Evolutionary conservation across 306 rosid species (phyloP), one percentile per base, ranked within the genome.

Genomic region (Bauhinia variegata): DNA sequence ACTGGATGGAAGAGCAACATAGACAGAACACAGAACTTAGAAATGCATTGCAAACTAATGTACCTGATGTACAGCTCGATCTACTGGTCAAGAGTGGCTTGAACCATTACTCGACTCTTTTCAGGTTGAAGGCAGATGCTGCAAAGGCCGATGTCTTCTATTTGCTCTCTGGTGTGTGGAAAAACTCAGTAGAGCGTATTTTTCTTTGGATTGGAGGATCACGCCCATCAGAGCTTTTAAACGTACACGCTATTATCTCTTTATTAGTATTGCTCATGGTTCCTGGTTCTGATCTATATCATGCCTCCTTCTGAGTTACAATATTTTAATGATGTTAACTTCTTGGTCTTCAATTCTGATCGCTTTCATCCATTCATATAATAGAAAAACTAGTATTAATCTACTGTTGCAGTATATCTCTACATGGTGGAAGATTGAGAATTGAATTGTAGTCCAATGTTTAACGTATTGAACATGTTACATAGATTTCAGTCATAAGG

Each of bases 171-270:
- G 97, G 99, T 13, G 79, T 77, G 13, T 95, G 99, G 99, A 83
- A 87, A 72, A 66, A 96, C n/a, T 74, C 95, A 0, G 89, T 80
- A 5, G 99, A 95, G 37, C 96, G 99, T 9, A 78, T 88, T 53
- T 90, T 88, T 77, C 88, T 81, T 34, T 95, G 99, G 99, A 95
- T 95, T 4, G 99, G 99, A 48, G 99, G 99, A 47, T 85, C 89
- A 12, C 99, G 99, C 67, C 99, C 99, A 0, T 95, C 99, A 0
- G 92, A 95, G 74, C 88, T 95, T 83, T 85, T 95, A 61, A 80
- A 77, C 0, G 99, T 95, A 88, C 18, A 50, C 4, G 19, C 53
- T 34, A 49, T 66, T 68, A 47, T 53, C 63, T 34, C 51, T 73
- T 67, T 59, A 60, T 82, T 10, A 66, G 37, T 33, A 47, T 64